Evolutionary conservation across 2,329 filamentous ascomycete species (phyloP).

Genomic region (Diaporthe aspalathi): DNA sequence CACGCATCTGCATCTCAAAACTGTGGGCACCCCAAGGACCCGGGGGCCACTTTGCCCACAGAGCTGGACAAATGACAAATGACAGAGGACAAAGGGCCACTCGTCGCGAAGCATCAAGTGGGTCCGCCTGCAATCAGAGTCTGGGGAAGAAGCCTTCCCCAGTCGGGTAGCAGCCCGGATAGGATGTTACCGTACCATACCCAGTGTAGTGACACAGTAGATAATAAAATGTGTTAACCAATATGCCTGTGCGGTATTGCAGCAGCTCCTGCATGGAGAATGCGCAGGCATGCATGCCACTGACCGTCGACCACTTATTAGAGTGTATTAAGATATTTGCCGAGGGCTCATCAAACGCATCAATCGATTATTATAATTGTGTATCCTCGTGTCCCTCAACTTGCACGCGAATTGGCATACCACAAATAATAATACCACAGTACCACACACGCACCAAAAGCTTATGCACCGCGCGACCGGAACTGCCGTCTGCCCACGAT

Average conservation of each 20-base stretch:
- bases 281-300: not conserved
- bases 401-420: not conserved
- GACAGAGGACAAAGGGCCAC: not conserved
- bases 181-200: constrained; percentile 7
- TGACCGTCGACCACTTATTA: not conserved
- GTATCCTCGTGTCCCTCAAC: not conserved
- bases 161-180: constrained; percentile 27
- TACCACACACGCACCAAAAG: not conserved
- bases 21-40: not conserved
- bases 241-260: not conserved
- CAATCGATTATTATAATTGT: too few species aligned
- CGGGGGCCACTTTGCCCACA: constrained; percentile 4
- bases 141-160: constrained; percentile 16
- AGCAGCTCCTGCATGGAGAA: too few species aligned
- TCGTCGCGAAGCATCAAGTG: constrained; percentile 12
- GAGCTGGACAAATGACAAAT: constrained; percentile 18
- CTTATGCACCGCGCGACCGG: not conserved
- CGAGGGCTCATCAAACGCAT: not conserved
- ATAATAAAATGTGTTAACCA: not conserved
- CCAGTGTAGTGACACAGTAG: too few species aligned
- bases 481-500: constrained; percentile 10
- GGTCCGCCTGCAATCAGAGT: constrained; percentile 16
- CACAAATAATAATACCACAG: too few species aligned
- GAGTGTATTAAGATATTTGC: too few species aligned
- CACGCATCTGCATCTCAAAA: constrained; percentile 11